Evolutionary conservation across 1,139 yeast genomes (phyloP), one percentile per base, ranked within the genome.

Genomic region (Yamadazyma membranifaciens): DNA sequence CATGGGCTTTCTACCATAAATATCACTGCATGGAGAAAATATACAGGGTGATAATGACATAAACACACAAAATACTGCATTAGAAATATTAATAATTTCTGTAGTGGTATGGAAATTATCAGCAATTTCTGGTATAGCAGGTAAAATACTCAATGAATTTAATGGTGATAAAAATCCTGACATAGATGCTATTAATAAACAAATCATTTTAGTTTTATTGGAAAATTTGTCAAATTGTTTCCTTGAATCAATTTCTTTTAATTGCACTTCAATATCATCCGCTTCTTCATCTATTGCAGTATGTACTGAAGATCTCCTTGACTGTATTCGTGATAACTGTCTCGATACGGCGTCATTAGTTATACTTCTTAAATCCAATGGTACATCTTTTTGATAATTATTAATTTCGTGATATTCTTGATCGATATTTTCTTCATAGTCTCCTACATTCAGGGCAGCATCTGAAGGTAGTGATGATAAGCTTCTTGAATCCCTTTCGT

Each of bases 11-110:
- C 78, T 60, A 1, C 83, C 83, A 49, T 77, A 78, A 3, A 74
- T 65, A 34, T 74, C 72, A 14, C 74, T 67, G 39, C 74, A 55
- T 4, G 82, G 81, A 1, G 74, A 66, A 43, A 71, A 59, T 2
- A 75, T 31, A 45, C 77, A 65, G 1, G 81, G 80, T 0, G 80
- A 69, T 1, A 72, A 40, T 5, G 79, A 71, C 80, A 77, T 76
- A 48, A 70, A 63, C 1, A 75, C 48, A 54, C 73, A 71, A 49
- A 69, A 77, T 3, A 73, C 61, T 0, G 80, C 79, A 49, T 71
- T 75, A 12, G 81, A 65, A 6, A 73, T 54, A 44, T 73, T 74
- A 45, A 76, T 69, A 9, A 73, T 54, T 14, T 66, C 65, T 9
- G 71, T 72, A 0, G 78, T 66, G 12, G 80, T 74, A 40, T 67